Evolutionary conservation across 495 filamentous ascomycete genomes (phyloP), one percentile per base, ranked within the genome.

Genomic region (Achaetomiella virescens): DNA sequence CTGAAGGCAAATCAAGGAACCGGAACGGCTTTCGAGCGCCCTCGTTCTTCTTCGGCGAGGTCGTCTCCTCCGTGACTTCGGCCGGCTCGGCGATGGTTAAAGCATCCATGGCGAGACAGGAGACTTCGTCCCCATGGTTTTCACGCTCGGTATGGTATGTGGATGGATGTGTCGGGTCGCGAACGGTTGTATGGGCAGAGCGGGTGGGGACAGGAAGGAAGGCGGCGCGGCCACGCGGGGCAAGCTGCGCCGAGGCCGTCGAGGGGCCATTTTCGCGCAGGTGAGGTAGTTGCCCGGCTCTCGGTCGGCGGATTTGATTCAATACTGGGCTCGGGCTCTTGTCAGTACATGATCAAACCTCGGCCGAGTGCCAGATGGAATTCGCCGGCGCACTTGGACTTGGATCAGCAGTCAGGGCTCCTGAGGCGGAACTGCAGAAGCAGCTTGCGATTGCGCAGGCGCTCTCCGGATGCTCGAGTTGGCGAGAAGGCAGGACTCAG

Each of bases 1-100:
- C 90, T 10, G 82, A 78, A 0, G 90, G 90, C 0, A 96, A 75
- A 46, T 84, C 79, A 64, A 95, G 80, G 70, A 95, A 90, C 25
- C 75, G 81, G 63, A 95, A 95, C 0, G 81, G 76, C 40, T 71
- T 59, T 55, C 18, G 38, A 35, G 51, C 49, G 8, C 44, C 14
- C 21, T 46, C 15, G 12, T 58, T 46, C 58, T 68, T 64, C 24
- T 62, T 67, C 1, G 52, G 57, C 17, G 54, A 59, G 12, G 54
- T 35, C 12, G 35, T 14, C 15, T 52, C 25, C 1, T 42, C n/a
- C 15, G 59, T 1, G 1, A 17, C 17, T 9, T 52, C 46, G 43
- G 51, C 42, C 38, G 54, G 20, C 17, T 58, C 57, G 42, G 65
- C 54, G 10, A 76, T 57, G 10, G 70, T 62, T 25, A 76, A 50